phyloP scores from a whole-genome alignment of 257 asterid genomes.

The Solanum sejunctum region DNA sequence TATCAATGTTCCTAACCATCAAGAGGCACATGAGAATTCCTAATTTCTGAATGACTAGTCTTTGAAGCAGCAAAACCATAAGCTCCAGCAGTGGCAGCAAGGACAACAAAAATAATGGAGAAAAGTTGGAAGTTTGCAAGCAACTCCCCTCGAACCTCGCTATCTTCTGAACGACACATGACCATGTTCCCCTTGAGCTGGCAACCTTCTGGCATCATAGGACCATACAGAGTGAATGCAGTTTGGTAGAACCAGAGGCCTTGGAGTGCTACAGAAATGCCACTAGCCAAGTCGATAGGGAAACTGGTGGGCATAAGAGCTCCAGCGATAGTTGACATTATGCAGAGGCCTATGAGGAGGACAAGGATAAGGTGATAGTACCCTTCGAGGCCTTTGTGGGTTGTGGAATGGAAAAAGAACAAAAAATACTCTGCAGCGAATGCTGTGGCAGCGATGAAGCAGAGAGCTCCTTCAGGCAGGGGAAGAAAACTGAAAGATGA shows the following conservation, averaged over 20 bases:
- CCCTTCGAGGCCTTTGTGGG: constrained; percentile 94
- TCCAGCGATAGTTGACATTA: constrained; percentile 50
- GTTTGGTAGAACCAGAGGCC: constrained; percentile 99
- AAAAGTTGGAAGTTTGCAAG: constrained; percentile 77
- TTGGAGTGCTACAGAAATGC: constrained; percentile 72
- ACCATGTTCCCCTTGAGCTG: constrained; percentile 36
- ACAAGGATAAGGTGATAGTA: constrained; percentile 88
- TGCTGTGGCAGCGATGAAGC: constrained; percentile 64
- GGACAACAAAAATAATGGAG: constrained; percentile 39
- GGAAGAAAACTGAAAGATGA: constrained; percentile 55
- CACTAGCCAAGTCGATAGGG: constrained; percentile 57
- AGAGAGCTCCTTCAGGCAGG: constrained; percentile 65
- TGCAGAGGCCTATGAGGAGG: constrained; percentile 72
- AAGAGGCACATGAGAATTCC: constrained; percentile 6
- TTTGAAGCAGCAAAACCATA: constrained; percentile 38
- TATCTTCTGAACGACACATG: constrained; percentile 39
- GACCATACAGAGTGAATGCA: constrained; percentile 85
- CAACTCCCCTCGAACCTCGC: constrained; percentile 54
- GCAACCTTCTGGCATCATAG: constrained; percentile 92
- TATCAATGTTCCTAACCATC: constrained; percentile 15
- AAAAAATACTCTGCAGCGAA: constrained; percentile 79
- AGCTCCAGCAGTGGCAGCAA: constrained; percentile 38
- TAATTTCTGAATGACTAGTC: constrained; percentile 4
- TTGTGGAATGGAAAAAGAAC: constrained; percentile 88
- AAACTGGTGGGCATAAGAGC: constrained; percentile 80